Base-by-base conservation (phyloP, 352 stramenopile species). In the Bremia lactucae region DNA sequence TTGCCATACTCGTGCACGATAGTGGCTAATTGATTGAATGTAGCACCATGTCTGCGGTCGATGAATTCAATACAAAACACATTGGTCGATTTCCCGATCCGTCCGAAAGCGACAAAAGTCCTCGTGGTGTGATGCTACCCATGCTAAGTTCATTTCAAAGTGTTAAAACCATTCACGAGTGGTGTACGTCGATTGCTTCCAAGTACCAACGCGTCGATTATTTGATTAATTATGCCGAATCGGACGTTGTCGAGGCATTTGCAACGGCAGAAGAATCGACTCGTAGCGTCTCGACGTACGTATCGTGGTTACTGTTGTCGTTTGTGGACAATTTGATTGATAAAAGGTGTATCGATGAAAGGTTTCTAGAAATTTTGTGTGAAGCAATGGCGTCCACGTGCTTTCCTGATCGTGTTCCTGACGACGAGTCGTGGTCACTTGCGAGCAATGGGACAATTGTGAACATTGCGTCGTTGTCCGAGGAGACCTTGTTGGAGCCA, bases 171-270 rank as follows among this genome's bases (percentile, higher is more conserved):
- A 73, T 83, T 14, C 65, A 65, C 6, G 67, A 77, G 29, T 87
- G 71, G 72, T 78, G 63, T 36, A 46, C 49, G 10, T 71, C 68
- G 0, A 71, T 84, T 39, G 62, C 60, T 2, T 45, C 52, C 10
- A 80, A 83, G 36, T 84, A 78, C 48, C 56, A 65, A 25, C 67
- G 67, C 3, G 69, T 84, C n/a, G 62, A 87, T 54, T 78, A 59
- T 26, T 46, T 87, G 18, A 69, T 87, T 41, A 87, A 83, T 52
- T 83, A 71, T 46, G 59, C 63, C 20, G 47, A 59, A 2, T 41
- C 65, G 6, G 55, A 55, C 7, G 36, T 61, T 5, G 34, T 63
- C 2, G 42, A 62, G 10, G 33, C 36, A 22, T 7, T 46, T 13
- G 13, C 23, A 22, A 14, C 16, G 3, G 29, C 9, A 46, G 34